Conservation (phyloP, 495 filamentous ascomycete genomes). For the Daldinia decipiens region DNA sequence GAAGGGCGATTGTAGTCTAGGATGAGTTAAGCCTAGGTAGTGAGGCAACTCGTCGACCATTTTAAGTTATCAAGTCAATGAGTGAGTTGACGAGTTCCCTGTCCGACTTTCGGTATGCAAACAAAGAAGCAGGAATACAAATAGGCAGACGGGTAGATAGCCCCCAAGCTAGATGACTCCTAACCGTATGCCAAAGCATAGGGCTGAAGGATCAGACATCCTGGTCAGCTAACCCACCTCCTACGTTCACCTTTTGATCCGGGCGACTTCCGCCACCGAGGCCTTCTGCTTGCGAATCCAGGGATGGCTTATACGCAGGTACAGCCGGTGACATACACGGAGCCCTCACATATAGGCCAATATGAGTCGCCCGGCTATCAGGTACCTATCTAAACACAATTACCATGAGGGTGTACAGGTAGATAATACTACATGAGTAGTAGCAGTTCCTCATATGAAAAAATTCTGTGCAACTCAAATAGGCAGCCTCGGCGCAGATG, state of each 20-base stretch:
- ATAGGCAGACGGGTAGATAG: background rate
- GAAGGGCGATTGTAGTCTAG: background rate
- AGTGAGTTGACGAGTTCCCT: background rate
- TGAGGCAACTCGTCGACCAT: background rate
- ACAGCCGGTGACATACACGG: background rate
- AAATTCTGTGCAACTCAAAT: background rate
- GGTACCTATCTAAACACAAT: background rate
- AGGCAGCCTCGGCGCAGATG: constrained; percentile 1
- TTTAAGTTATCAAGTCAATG: background rate
- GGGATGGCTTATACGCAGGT: background rate
- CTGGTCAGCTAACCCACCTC: background rate
- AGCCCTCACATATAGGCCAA: background rate
- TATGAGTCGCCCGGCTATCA: background rate
- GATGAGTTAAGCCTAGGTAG: background rate
- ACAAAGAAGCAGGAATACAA: background rate
- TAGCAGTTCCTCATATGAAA: background rate
- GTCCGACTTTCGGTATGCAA: background rate
- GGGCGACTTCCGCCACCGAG: background rate
- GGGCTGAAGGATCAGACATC: background rate
- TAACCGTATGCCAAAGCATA: background rate
- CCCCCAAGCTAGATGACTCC: background rate
- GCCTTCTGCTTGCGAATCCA: background rate
- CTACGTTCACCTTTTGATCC: background rate
- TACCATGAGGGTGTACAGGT: background rate
- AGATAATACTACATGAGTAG: background rate